These are phyloP conservation scores for Xylaria sp. DNA, from an alignment of 2,329 filamentous ascomycete species.

Conservation along the genomic window DNA sequence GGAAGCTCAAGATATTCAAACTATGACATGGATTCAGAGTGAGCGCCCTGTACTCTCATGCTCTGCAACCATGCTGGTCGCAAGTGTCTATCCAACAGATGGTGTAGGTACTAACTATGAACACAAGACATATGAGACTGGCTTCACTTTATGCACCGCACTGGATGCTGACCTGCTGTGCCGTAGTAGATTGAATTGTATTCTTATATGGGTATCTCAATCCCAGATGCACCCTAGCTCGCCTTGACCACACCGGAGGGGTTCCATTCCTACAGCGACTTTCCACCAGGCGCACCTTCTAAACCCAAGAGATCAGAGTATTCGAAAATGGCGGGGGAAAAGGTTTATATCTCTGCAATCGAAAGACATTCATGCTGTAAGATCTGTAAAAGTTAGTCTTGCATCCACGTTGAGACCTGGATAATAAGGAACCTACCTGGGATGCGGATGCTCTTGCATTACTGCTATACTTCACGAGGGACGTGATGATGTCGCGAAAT, in stretches of 20 bases:
- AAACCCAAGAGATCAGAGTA: background rate
- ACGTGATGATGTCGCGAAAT: slow-evolving; percentile 73
- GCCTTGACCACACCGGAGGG: slow-evolving; percentile 44
- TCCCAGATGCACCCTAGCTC: slow-evolving; percentile 44
- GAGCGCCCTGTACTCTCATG: slow-evolving; percentile 5
- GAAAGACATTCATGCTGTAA: slow-evolving; percentile 27
- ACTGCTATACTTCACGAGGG: slow-evolving; percentile 79
- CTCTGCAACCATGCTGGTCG: background rate
- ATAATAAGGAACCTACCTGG: slow-evolving; percentile 61
- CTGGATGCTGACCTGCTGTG: slow-evolving; percentile 2
- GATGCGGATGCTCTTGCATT: slow-evolving; percentile 72
- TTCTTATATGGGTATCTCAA: slow-evolving; percentile 42
- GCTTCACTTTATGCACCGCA: background rate
- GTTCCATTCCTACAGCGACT: slow-evolving; percentile 30
- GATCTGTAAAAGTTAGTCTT: slow-evolving; percentile 22
- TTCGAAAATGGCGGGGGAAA: too few relatives aligned
- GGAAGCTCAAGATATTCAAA: slow-evolving; percentile 44
- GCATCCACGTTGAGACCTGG: too few relatives aligned
- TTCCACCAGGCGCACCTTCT: slow-evolving; percentile 22
- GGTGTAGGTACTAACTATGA: background rate
- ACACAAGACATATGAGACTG: too few relatives aligned
- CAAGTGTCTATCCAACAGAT: background rate
- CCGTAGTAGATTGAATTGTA: slow-evolving; percentile 44
- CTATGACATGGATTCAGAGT: slow-evolving; percentile 44
- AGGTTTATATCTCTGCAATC: background rate